Conservation (phyloP, 2,329 filamentous ascomycete species). For the Botrytis deweyae region DNA sequence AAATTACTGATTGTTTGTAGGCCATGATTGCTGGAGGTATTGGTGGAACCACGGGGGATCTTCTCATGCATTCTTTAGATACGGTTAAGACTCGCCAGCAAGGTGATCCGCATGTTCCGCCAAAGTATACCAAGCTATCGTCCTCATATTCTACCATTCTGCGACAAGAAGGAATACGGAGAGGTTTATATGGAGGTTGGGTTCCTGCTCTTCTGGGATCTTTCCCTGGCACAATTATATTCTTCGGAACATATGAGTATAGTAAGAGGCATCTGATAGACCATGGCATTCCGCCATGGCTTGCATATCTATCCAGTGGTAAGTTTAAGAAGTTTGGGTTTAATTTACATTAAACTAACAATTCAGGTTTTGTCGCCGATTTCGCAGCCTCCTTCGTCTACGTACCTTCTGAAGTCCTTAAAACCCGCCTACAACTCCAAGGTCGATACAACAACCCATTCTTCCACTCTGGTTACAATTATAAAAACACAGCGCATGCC, state of each 20-base stretch:
- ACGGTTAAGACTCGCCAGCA: slow-evolving; percentile 98
- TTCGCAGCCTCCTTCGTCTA: slow-evolving; percentile 90
- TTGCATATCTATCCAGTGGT: slow-evolving; percentile 87
- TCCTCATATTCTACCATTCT: slow-evolving; percentile 91
- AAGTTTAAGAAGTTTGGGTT: slow-evolving; percentile 35
- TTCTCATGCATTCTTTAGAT: slow-evolving; percentile 98
- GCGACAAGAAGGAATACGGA: slow-evolving; percentile 82
- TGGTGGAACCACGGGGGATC: slow-evolving; percentile 89
- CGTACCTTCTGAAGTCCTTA: slow-evolving; percentile 95
- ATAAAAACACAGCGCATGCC: slow-evolving; percentile 80
- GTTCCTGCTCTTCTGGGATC: slow-evolving; percentile 86
- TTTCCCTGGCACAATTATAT: slow-evolving; percentile 89
- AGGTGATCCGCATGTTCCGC: slow-evolving; percentile 88
- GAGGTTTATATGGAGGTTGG: slow-evolving; percentile 92
- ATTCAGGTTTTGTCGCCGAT: slow-evolving; percentile 82
- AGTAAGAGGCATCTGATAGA: slow-evolving; percentile 91
- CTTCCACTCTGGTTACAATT: slow-evolving; percentile 95
- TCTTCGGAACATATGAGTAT: slow-evolving; percentile 96
- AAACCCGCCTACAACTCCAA: slow-evolving; percentile 94
- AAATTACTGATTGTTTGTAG: slow-evolving; percentile 47
- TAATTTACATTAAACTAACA: neutral
- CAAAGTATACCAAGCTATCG: slow-evolving; percentile 87
- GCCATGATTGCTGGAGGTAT: slow-evolving; percentile 93
- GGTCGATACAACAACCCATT: slow-evolving; percentile 93
- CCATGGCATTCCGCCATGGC: slow-evolving; percentile 72